Conservation (phyloP, 306 rosid genomes). For the Aeschynomene evenia region DNA sequence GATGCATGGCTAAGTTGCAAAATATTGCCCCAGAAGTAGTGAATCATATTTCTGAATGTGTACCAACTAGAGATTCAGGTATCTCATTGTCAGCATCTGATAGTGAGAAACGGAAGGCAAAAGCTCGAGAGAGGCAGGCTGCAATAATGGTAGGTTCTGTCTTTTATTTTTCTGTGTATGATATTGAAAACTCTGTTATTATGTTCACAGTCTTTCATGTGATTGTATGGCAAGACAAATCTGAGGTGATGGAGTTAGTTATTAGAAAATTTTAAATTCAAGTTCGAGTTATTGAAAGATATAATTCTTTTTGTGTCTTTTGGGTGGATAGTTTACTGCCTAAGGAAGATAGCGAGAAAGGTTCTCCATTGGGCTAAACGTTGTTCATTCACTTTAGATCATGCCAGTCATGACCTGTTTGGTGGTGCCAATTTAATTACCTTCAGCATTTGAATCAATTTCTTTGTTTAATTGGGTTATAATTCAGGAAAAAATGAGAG, state of each 20-base stretch:
- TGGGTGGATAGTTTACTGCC: conserved; percentile 13
- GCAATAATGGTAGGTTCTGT: conserved; percentile 64
- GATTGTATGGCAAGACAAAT: conserved; percentile 13
- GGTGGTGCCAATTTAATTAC: conserved; percentile 11
- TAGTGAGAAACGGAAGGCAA: conserved; percentile 86
- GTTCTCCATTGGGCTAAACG: not conserved
- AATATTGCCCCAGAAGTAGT: conserved; percentile 78
- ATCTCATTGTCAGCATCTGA: conserved; percentile 54
- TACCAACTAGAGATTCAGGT: conserved; percentile 44
- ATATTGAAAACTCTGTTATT: conserved; percentile 4
- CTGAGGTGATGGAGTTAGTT: not conserved
- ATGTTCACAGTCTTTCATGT: not conserved
- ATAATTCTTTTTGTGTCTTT: conserved; percentile 7
- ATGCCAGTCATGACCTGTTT: not conserved
- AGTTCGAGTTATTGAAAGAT: conserved; percentile 3
- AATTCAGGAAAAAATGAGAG: conserved; percentile 87
- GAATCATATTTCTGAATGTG: conserved; percentile 44
- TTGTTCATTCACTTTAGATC: conserved; percentile 7
- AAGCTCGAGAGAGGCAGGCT: conserved; percentile 96
- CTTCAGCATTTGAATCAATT: conserved; percentile 18
- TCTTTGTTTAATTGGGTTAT: conserved; percentile 26
- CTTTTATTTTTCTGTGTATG: conserved; percentile 1
- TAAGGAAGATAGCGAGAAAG: conserved; percentile 12
- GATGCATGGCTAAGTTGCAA: conserved; percentile 68
- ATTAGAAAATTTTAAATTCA: not conserved